Percentiles rank a stretch among this genome's conserved stretches.
These are phyloP conservation scores for Trichosanthes truncata DNA, from an alignment of 306 rosid genomes.

Conservation along the genomic window DNA sequence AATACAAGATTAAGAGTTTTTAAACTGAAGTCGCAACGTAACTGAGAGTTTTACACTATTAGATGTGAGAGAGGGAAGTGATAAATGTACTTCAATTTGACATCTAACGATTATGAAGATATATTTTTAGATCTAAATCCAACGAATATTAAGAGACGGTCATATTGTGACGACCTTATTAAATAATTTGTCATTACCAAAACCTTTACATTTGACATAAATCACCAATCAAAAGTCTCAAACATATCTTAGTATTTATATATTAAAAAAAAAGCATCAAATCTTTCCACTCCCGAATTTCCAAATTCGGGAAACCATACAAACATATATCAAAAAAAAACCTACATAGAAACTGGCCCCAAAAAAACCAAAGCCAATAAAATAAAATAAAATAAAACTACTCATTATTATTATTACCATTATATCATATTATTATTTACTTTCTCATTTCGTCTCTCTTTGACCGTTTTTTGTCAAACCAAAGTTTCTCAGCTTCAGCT, in stretches of 20 bases:
- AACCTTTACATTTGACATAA: too few relatives aligned
- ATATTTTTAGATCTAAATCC: too few relatives aligned
- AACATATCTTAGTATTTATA: not conserved
- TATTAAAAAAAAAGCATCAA: not conserved
- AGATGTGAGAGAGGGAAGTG: too few relatives aligned
- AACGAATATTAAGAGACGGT: too few relatives aligned
- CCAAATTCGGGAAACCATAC: too few relatives aligned
- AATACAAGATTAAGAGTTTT: too few relatives aligned
- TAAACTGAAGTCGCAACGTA: too few relatives aligned
- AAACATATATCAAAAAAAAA: not conserved
- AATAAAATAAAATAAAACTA: not conserved
- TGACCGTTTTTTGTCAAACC: not conserved
- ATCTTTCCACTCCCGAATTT: not conserved
- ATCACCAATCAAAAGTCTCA: not conserved
- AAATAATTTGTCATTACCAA: too few relatives aligned
- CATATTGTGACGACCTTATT: too few relatives aligned
- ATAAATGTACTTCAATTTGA: too few relatives aligned
- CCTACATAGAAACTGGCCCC: not conserved
- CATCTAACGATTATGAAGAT: too few relatives aligned
- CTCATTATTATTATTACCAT: not conserved
- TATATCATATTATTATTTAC: not conserved
- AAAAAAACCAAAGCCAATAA: not conserved
- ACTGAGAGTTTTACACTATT: too few relatives aligned
- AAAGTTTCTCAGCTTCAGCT: not conserved
- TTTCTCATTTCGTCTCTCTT: not conserved